Conservation (phyloP, 352 stramenopile species). For the Proteromonas lacertae region DNA sequence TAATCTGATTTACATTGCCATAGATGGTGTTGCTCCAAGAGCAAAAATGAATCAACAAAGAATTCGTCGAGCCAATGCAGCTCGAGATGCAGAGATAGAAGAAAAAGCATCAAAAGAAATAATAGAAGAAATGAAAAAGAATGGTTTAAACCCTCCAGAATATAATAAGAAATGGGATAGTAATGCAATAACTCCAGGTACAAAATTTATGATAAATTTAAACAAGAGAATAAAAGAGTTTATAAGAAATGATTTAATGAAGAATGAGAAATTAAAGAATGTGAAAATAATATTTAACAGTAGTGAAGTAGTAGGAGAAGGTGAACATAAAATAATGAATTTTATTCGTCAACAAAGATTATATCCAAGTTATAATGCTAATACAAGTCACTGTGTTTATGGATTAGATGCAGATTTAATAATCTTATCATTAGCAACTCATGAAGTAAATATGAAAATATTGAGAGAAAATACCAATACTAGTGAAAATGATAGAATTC, state of each 20-base stretch:
- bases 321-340: slow-evolving; percentile 88
- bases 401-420: no score
- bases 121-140: slow-evolving; percentile 46
- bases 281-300: slow-evolving; percentile 82
- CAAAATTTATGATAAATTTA: slow-evolving; percentile 80
- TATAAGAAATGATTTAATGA: no score
- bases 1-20: slow-evolving; percentile 79
- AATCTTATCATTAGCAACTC: slow-evolving; percentile 78
- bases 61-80: slow-evolving; percentile 64
- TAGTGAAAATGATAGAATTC: slow-evolving; percentile 12
- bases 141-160: slow-evolving; percentile 19
- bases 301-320: slow-evolving; percentile 80
- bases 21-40: slow-evolving; percentile 84
- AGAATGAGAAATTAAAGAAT: no score
- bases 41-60: slow-evolving; percentile 99
- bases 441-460: slow-evolving; percentile 90
- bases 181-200: slow-evolving; percentile 97
- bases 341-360: slow-evolving; percentile 42
- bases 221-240: slow-evolving; percentile 16
- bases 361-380: slow-evolving; percentile 26
- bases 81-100: slow-evolving; percentile 66
- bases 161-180: slow-evolving; percentile 65
- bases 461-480: slow-evolving; percentile 88
- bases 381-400: slow-evolving; percentile 84
- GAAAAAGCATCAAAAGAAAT: slow-evolving; percentile 57